phyloP scores from a whole-genome alignment of 768 basidiomycete species.

The Phallus indusiatus region DNA sequence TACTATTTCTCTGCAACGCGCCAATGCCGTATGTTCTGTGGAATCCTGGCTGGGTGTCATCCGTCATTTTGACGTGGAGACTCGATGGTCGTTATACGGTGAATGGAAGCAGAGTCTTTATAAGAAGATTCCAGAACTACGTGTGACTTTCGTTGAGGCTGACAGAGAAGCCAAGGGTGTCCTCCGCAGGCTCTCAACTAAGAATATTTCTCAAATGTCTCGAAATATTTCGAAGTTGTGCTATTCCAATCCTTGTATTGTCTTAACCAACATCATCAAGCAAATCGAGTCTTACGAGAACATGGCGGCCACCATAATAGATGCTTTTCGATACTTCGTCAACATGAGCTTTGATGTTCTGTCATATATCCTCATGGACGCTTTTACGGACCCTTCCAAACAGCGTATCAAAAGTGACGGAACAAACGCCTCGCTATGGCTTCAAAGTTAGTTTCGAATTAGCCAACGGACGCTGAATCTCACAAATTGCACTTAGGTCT shows the following conservation, averaged over 20 bases:
- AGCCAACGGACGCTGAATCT: constrained; percentile 11
- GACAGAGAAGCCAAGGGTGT: constrained; percentile 85
- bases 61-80: constrained; percentile 62
- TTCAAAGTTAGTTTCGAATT: constrained; percentile 51
- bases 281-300: constrained; percentile 98
- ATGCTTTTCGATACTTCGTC: constrained; percentile 80
- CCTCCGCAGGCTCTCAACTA: constrained; percentile 74
- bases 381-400: constrained; percentile 74
- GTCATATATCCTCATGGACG: constrained; percentile 79
- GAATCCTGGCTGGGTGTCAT: constrained; percentile 86
- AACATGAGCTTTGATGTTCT: constrained; percentile 93
- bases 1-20: constrained; percentile 72
- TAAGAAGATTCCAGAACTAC: constrained; percentile 67
- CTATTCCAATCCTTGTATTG: constrained; percentile 87
- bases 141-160: constrained; percentile 71
- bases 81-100: constrained; percentile 88
- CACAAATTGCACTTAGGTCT: constrained; percentile 48
- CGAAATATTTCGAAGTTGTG: constrained; percentile 87
- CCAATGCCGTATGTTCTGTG: constrained; percentile 81
- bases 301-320: constrained; percentile 80
- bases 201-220: constrained; percentile 76
- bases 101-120: constrained; percentile 82
- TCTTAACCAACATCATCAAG: constrained; percentile 81
- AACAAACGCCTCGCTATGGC: constrained; percentile 83
- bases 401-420: constrained; percentile 85